A percentile compares a stretch with the other conserved stretches of the same genome.
Evolutionary conservation across 495 filamentous ascomycete genomes (phyloP).

Genomic region (Usnea hakonensis): DNA sequence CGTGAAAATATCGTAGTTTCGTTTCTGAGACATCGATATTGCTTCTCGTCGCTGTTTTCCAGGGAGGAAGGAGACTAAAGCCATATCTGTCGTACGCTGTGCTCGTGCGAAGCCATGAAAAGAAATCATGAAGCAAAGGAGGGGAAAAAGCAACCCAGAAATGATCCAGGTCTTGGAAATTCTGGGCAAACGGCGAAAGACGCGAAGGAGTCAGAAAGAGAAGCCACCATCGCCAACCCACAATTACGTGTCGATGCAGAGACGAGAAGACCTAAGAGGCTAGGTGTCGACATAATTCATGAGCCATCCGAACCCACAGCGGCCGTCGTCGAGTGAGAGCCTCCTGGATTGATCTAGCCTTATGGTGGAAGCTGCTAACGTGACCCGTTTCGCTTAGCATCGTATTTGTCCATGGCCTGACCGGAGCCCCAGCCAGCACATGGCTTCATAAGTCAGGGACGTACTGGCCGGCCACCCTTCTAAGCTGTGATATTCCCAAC

Average conservation of each 20-base stretch:
- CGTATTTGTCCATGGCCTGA: constrained; percentile 13
- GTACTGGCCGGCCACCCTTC: constrained; percentile 38
- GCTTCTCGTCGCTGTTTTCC: no score
- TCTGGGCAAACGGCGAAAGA: background rate
- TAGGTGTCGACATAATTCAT: background rate
- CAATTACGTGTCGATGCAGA: background rate
- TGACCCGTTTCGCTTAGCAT: background rate
- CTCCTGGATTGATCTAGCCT: background rate
- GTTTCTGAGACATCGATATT: no score
- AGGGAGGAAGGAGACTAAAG: no score
- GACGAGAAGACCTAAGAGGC: background rate
- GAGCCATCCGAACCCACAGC: background rate
- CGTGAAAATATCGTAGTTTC: no score
- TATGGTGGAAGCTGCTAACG: background rate
- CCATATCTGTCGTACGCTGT: no score
- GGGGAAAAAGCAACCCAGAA: background rate
- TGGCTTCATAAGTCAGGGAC: constrained; percentile 13
- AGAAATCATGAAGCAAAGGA: background rate
- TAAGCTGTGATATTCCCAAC: constrained; percentile 12
- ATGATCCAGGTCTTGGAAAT: background rate
- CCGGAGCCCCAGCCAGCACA: background rate
- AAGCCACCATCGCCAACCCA: no score
- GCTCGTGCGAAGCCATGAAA: background rate
- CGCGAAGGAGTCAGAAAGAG: background rate
- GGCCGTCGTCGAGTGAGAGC: background rate